A percentile compares a stretch with the other conserved stretches of the same genome.
Conservation (phyloP, 768 basidiomycete genomes). For the Leccinum truebloodii region DNA sequence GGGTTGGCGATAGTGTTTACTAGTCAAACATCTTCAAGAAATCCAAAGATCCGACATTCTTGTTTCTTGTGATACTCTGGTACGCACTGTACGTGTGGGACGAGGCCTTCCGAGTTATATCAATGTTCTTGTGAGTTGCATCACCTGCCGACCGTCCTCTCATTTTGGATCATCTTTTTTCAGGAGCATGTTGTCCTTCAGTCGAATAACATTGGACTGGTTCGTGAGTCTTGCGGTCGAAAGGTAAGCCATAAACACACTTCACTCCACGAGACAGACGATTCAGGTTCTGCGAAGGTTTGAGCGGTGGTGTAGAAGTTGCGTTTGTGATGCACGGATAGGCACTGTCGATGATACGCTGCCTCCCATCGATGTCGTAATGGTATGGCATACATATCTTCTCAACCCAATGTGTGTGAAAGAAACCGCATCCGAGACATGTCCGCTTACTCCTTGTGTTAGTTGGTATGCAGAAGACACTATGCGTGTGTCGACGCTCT, state of each 20-base stretch:
- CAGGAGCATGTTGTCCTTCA: no score
- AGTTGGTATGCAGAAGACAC: conserved; percentile 26
- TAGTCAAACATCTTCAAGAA: no score
- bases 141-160: no score
- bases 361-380: conserved; percentile 38
- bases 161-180: no score
- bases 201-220: no score
- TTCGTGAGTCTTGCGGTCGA: conserved; percentile 39
- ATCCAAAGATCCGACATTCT: no score
- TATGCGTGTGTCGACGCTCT: conserved; percentile 3
- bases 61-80: no score
- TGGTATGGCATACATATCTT: conserved; percentile 41
- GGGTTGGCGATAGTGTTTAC: no score
- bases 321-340: not conserved
- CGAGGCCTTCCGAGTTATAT: no score
- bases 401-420: conserved; percentile 34
- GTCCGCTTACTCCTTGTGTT: not conserved
- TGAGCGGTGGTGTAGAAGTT: conserved; percentile 31
- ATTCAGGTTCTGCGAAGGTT: conserved; percentile 24
- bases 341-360: conserved; percentile 7
- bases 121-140: no score
- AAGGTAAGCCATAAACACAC: conserved; percentile 16
- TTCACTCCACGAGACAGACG: not conserved
- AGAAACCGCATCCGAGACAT: not conserved
- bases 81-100: no score